Percentiles rank a stretch among this genome's conserved stretches.
Evolutionary conservation across 768 basidiomycete genomes (phyloP).

Genomic region (Termitomyces sp.): DNA sequence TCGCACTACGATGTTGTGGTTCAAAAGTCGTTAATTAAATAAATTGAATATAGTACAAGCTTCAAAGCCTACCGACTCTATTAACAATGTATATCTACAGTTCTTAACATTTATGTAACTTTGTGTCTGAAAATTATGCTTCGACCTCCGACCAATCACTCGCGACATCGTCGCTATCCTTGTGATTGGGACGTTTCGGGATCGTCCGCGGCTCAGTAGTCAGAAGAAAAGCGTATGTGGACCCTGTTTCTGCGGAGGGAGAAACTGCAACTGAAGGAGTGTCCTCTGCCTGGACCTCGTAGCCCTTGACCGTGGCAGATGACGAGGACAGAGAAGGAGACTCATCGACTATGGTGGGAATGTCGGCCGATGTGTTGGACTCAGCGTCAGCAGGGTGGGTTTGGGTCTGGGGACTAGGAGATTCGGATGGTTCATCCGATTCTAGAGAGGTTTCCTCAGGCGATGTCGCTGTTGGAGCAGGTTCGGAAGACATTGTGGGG

Average conservation of each 20-base stretch:
- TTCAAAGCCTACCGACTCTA: not conserved
- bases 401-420: not conserved
- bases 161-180: constrained; percentile 22
- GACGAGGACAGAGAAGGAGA: constrained; percentile 9
- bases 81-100: not conserved
- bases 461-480: not conserved
- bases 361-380: not conserved
- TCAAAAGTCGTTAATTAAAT: too few species aligned
- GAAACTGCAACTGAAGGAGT: not conserved
- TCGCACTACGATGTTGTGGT: not conserved
- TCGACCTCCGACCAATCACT: constrained; percentile 44
- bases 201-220: constrained; percentile 7
- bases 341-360: not conserved
- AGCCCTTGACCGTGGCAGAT: constrained; percentile 18
- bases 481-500: too few species aligned
- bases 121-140: constrained; percentile 17
- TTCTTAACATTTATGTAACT: not conserved
- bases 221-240: constrained; percentile 25
- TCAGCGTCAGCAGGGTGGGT: not conserved
- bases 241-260: constrained; percentile 1
- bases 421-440: not conserved
- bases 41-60: not conserved
- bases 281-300: not conserved
- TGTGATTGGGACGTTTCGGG: constrained; percentile 8
- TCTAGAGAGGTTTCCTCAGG: not conserved